Evolutionary conservation across 148 eudicot genomes (phyloP).

Genomic region (Dianthus caryophyllus): DNA sequence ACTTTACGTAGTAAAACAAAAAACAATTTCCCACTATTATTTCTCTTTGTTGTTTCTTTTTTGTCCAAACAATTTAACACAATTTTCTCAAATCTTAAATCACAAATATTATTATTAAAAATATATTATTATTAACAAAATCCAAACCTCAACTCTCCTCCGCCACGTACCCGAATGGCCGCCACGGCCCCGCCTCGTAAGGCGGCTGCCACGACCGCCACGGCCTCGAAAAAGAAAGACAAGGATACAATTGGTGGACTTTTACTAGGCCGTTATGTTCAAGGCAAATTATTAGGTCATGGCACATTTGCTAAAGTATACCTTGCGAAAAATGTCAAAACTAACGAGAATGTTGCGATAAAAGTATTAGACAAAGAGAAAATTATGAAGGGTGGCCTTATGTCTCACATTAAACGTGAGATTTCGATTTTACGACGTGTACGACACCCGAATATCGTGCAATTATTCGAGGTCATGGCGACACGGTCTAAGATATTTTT

Average conservation of each 20-base stretch:
- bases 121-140: neutral
- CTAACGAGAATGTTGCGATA: conserved; percentile 41
- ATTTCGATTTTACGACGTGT: conserved; percentile 50
- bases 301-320: conserved; percentile 62
- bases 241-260: conserved; percentile 16
- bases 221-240: conserved; percentile 7
- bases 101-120: neutral
- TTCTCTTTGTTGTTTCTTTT: neutral
- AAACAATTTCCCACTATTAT: neutral
- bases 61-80: neutral
- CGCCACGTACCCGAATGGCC: conserved; percentile 15
- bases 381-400: conserved; percentile 48
- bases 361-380: conserved; percentile 59
- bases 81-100: neutral
- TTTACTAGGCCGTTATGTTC: conserved; percentile 44
- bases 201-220: neutral
- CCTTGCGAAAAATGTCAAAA: conserved; percentile 36
- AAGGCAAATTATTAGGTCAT: conserved; percentile 47
- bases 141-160: neutral
- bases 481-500: conserved; percentile 56
- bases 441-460: conserved; percentile 57
- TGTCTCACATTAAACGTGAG: conserved; percentile 56
- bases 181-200: neutral
- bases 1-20: neutral
- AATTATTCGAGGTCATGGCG: conserved; percentile 60